Conservation (phyloP, 192 early-diverging fungal species). For the Backusella westeae region DNA sequence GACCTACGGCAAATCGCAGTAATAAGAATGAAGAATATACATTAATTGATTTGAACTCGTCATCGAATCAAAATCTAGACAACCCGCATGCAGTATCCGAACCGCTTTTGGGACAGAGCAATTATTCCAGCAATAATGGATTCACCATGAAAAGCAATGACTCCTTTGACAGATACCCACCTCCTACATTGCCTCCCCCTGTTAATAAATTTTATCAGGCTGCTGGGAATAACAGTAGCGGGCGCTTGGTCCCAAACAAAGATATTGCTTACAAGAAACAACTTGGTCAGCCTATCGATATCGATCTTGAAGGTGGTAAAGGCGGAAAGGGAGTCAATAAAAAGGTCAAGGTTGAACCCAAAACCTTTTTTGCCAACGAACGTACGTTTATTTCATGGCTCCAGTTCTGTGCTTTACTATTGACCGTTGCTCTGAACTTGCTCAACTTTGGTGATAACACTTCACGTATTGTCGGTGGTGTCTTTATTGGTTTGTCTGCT, state of each 20-base stretch:
- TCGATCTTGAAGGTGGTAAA: not conserved
- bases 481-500: slow-evolving; percentile 32
- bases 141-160: not conserved
- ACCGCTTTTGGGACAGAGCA: not conserved
- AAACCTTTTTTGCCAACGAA: slow-evolving; percentile 90
- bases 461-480: slow-evolving; percentile 21
- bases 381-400: slow-evolving; percentile 84
- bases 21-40: not conserved
- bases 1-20: not conserved
- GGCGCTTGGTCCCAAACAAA: not conserved
- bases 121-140: not conserved
- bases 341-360: slow-evolving; percentile 51
- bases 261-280: slow-evolving; percentile 4
- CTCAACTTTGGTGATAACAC: slow-evolving; percentile 58
- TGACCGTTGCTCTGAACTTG: slow-evolving; percentile 65
- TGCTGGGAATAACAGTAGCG: not conserved
- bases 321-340: slow-evolving; percentile 11
- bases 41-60: not conserved
- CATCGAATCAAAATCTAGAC: not conserved
- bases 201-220: slow-evolving; percentile 10
- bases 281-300: not conserved
- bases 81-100: not conserved
- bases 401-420: slow-evolving; percentile 64
- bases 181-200: not conserved
- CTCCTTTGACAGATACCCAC: not conserved